A percentile compares a stretch with the other conserved stretches of the same genome.
phyloP scores from a whole-genome alignment of 306 rosid genomes.

The Hippophae gyantsensis region DNA sequence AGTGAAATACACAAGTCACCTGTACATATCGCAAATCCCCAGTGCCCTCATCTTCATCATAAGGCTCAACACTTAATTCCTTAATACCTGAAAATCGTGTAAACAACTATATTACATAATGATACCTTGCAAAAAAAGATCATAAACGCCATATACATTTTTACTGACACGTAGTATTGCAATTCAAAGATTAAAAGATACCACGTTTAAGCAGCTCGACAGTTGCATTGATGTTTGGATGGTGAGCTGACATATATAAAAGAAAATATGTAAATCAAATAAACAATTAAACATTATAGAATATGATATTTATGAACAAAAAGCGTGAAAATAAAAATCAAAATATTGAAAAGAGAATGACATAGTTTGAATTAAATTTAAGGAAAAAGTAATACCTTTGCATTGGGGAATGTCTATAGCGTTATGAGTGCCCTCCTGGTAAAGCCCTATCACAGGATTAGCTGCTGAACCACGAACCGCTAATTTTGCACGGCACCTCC shows the following conservation, averaged over 20 bases:
- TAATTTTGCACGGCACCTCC: conserved; percentile 95
- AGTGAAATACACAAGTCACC: conserved; percentile 17
- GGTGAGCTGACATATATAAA: conserved; percentile 60
- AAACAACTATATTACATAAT: conserved; percentile 4
- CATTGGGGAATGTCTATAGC: conserved; percentile 80
- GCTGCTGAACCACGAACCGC: conserved; percentile 73
- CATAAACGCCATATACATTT: not conserved
- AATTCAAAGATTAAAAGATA: conserved; percentile 1
- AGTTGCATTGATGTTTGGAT: conserved; percentile 83
- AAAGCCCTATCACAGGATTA: conserved; percentile 68
- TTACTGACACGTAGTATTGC: not conserved
- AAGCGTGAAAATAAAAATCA: not conserved
- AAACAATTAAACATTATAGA: not conserved
- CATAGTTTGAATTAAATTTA: not conserved
- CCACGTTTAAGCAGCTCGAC: conserved; percentile 73
- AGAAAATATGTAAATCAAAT: not conserved
- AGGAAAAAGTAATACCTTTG: conserved; percentile 38
- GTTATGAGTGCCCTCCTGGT: conserved; percentile 86
- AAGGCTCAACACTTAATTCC: conserved; percentile 52
- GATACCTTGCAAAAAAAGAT: not conserved
- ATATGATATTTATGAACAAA: not conserved
- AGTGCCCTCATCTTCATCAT: conserved; percentile 74
- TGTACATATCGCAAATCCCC: conserved; percentile 87
- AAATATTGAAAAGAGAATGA: not conserved
- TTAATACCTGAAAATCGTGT: conserved; percentile 42